Base-by-base conservation (phyloP, 2,329 filamentous ascomycete genomes). In the Proliferodiscus dingleyae region DNA sequence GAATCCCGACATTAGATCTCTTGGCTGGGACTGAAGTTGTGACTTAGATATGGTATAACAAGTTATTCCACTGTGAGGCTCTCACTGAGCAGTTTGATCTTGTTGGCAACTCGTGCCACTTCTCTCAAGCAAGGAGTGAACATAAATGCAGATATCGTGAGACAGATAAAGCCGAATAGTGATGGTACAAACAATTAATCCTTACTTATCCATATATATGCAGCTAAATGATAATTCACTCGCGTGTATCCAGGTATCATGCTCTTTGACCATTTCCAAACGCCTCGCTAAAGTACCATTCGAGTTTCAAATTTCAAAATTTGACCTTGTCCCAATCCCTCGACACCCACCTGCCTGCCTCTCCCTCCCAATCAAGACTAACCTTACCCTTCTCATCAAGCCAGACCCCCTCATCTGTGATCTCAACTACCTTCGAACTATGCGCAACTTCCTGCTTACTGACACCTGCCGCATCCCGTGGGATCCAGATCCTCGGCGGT, bases 401-500 rank as follows among this genome's bases (percentile, higher is more conserved):
- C 55, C 66, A 71, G 1, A 78, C 77, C 21, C 74, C 77, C 46
- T 80, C 75, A 51, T 83, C 80, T 1, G 73, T 80, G 57, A 80
- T 79, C 4, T 73, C 70, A 29, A 79, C 74, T 28, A 79, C 72
- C 47, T 70, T 66, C 26, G 43, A 23, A 36, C 43, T 74, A 55
- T 82, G 78, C 33, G 64, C 64, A 47, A 80, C 68, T 58, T 82
- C 80, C 59, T 81, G 77, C 45, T 60, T 63, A 52, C 71, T 75
- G 26, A 83, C 68, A 8, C 80, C 80, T 36, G 74, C 67, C 7
- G 66, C 63, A 57, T 83, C 79, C 42, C 70, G 70, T n/a, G 80
- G 80, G 42, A 74, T 76, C 80, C 71, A 83, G 49, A 74, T 74
- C 76, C 71, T 81, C 50, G 66, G 77, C 49, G 62, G 69, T 57